phyloP scores from a whole-genome alignment of 176 grass and related monocot genomes.

The Lolium rigidum region DNA sequence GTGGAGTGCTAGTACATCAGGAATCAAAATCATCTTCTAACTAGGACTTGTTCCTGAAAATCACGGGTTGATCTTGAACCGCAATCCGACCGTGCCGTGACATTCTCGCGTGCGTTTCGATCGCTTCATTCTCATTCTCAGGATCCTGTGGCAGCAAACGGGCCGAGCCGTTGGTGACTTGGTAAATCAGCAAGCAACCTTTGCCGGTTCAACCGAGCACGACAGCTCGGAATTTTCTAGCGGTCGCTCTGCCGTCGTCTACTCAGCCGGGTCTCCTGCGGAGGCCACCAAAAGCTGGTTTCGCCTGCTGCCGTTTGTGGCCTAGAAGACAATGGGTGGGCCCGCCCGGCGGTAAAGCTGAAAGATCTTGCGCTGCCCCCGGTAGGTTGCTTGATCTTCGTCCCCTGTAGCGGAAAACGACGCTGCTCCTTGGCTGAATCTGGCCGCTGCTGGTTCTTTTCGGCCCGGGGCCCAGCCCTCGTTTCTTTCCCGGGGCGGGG shows the following conservation, averaged over 20 bases:
- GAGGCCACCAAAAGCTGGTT: not conserved
- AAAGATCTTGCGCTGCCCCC: slow-evolving; percentile 22
- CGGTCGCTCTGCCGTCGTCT: slow-evolving; percentile 16
- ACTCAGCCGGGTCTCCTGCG: not conserved
- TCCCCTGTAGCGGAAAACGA: slow-evolving; percentile 43
- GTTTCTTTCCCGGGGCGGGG: not conserved
- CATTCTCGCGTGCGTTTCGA: not conserved
- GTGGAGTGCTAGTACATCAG: slow-evolving; percentile 24
- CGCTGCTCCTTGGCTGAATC: slow-evolving; percentile 35
- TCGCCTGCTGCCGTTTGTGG: slow-evolving; percentile 16
- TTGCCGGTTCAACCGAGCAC: slow-evolving; percentile 49
- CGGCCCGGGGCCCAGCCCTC: not conserved
- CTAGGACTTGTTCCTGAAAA: not conserved
- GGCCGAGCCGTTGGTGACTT: slow-evolving; percentile 36
- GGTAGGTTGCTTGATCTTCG: not conserved
- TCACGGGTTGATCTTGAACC: not conserved
- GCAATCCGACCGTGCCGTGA: not conserved
- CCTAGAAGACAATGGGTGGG: not conserved
- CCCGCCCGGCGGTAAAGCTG: slow-evolving; percentile 12
- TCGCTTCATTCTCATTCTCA: not conserved
- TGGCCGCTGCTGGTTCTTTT: slow-evolving; percentile 15
- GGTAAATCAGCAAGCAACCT: slow-evolving; percentile 51
- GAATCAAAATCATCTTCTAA: not conserved
- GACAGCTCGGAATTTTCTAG: slow-evolving; percentile 28
- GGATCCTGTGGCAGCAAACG: slow-evolving; percentile 18